A percentile compares a stretch with the other conserved stretches of the same genome.
Conservation (phyloP, 2,329 filamentous ascomycete species). For the Penicillium sp. region DNA sequence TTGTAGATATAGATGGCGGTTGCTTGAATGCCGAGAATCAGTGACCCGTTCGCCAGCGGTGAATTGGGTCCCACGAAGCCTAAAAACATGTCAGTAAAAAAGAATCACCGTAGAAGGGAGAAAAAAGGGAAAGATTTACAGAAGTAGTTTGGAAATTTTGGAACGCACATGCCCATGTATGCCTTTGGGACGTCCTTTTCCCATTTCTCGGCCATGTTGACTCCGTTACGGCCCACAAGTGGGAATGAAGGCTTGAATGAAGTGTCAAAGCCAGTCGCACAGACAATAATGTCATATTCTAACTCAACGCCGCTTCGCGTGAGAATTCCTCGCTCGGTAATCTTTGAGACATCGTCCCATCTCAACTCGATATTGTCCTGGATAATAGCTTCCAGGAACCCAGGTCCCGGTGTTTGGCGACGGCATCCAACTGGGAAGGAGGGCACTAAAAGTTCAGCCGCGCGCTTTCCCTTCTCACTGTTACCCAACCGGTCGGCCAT, state of each 20-base stretch:
- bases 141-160: constrained; percentile 31
- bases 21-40: not conserved
- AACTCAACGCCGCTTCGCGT: constrained; percentile 19
- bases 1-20: not conserved
- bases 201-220: constrained; percentile 24
- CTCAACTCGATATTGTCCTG: constrained; percentile 25
- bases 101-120: not conserved
- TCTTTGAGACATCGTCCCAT: constrained; percentile 22
- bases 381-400: constrained; percentile 30
- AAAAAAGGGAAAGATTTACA: not conserved
- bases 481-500: constrained; percentile 4
- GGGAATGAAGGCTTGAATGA: constrained; percentile 39
- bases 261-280: constrained; percentile 46
- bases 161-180: constrained; percentile 24
- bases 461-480: constrained; percentile 10
- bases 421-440: constrained; percentile 29
- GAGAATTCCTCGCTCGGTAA: constrained; percentile 25
- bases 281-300: constrained; percentile 36
- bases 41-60: not conserved
- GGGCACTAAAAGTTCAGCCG: constrained; percentile 17
- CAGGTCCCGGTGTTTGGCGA: constrained; percentile 30
- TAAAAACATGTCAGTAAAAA: not conserved
- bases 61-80: constrained; percentile 2
- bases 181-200: constrained; percentile 17
- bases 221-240: constrained; percentile 31